Base-by-base conservation (phyloP, 148 eudicot species). In the Arctostaphylos glauca region DNA sequence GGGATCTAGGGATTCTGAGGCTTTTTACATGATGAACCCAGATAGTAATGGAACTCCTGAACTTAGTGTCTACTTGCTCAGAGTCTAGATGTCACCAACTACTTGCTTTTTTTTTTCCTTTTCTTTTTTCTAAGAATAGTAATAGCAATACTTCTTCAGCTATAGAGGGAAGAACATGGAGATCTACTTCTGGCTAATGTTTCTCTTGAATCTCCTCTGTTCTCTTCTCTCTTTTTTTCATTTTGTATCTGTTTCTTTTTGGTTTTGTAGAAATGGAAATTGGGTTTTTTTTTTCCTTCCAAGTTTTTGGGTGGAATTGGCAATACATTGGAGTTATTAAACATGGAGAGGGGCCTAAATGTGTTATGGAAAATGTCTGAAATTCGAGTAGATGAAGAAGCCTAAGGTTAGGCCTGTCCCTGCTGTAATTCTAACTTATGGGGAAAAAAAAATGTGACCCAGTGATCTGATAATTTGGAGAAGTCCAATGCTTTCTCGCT, bases 11-110 rank as follows among this genome's bases (percentile, higher is more conserved):
- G 98, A 95, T 76, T 92, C 95, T 4, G 98, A 95, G 75, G 98
- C 98, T 18, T 94, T 95, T 50, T 95, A 95, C 80, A 95, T 95
- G 98, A 91, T 95, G 94, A 95, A 95, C 68, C 98, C 98, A 21
- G 98, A 95, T 86, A 88, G 94, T 1, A 86, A 85, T 88, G 98
- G 95, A 38, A 93, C 95, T 3, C 98, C 98, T 38, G 98, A 94
- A 60, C 92, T 94, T 47, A 94, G 98, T 83, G 90, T 93, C 80
- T 94, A 93, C 80, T 88, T 94, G 89, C 95, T 94, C 38, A 90
- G 95, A 80, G 92, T 90, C 49, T 91, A 41, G 16, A 31, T 14
- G 23, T 15, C 50, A 16, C 0, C 3, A 31, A 1, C n/a, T 15
- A 16, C 41, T 23, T 9, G 5, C n/a, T n/a, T 12, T 9, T 31